Conservation (phyloP, 306 rosid species). For the Rosa rugosa region DNA sequence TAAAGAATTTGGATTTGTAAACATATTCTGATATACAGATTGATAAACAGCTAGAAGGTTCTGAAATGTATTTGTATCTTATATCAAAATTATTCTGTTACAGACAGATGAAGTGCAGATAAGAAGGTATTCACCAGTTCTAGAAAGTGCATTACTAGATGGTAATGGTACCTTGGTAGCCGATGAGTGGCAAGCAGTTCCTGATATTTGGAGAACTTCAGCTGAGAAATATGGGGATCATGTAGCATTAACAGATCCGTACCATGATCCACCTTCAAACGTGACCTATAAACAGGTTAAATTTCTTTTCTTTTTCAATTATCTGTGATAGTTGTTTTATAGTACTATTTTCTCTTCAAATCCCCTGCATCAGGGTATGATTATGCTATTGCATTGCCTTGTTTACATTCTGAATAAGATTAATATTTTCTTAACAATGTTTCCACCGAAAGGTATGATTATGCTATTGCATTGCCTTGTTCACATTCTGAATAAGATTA, state of each 20-base stretch:
- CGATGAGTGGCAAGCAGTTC: slow-evolving; percentile 85
- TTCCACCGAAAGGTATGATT: neutral
- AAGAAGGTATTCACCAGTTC: too few relatives aligned
- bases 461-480: too few relatives aligned
- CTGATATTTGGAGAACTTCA: slow-evolving; percentile 92
- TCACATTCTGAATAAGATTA: neutral
- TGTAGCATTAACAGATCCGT: slow-evolving; percentile 71
- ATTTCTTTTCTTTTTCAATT: neutral
- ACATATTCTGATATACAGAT: too few relatives aligned
- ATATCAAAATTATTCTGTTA: too few relatives aligned
- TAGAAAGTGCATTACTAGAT: slow-evolving; percentile 44
- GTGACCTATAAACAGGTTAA: slow-evolving; percentile 75
- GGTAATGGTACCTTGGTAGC: slow-evolving; percentile 38
- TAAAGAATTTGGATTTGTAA: too few relatives aligned
- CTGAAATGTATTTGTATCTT: too few relatives aligned
- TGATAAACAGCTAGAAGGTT: too few relatives aligned
- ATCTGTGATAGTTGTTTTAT: slow-evolving; percentile 6
- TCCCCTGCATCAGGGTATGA: slow-evolving; percentile 63
- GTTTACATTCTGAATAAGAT: neutral
- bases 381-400: too few relatives aligned
- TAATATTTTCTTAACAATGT: neutral
- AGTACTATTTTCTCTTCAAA: neutral
- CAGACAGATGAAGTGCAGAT: too few relatives aligned
- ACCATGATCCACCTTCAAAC: slow-evolving; percentile 81
- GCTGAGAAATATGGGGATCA: slow-evolving; percentile 81